Evolutionary conservation across 108 stramenopile genomes (phyloP).

Genomic region (Nitzschia sp.): DNA sequence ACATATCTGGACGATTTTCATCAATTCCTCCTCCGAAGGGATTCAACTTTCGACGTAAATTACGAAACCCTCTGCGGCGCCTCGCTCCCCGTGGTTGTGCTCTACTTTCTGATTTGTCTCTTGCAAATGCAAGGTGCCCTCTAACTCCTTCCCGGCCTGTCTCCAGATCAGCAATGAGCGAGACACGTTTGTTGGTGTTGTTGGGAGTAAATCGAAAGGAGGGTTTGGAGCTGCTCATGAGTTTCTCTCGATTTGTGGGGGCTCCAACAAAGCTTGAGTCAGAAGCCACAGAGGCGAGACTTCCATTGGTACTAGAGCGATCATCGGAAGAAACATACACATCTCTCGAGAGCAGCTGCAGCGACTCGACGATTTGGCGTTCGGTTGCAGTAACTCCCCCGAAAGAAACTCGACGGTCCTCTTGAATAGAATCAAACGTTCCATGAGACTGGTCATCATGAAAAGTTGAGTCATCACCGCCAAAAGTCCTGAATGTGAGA

Average conservation of each 20-base stretch:
- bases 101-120: neutral
- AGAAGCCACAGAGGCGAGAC: conserved; percentile 2
- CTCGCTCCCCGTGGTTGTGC: neutral
- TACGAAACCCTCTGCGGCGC: neutral
- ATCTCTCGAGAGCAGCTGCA: neutral
- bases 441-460: no score
- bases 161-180: conserved; percentile 3
- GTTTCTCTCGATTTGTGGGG: no score
- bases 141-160: conserved; percentile 3
- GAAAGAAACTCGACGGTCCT: conserved; percentile 1
- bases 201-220: neutral
- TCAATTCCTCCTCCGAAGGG: neutral
- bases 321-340: neutral
- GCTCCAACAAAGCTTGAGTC: neutral
- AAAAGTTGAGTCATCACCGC: no score
- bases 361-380: neutral
- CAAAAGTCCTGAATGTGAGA: no score
- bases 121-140: neutral
- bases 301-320: neutral
- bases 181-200: conserved; percentile 1
- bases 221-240: no score
- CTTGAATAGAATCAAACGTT: no score
- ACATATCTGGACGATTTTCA: no score
- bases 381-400: neutral
- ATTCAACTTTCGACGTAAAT: neutral